Evolutionary conservation across 495 filamentous ascomycete genomes (phyloP).

Genomic region (Neurospora sp.): DNA sequence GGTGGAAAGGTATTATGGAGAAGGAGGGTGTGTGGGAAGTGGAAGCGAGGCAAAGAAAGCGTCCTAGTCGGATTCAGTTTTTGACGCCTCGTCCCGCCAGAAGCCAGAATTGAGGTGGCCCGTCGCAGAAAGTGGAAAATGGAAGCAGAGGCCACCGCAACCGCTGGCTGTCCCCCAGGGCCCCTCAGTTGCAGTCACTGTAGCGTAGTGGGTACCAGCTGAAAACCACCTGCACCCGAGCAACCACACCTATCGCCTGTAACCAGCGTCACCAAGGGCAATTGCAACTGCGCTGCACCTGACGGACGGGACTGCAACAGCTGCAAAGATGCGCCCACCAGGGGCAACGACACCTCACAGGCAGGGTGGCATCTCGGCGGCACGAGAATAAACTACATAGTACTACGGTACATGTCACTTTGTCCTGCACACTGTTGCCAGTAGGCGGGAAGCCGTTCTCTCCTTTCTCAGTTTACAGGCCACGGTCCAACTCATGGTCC

Average conservation of each 20-base stretch:
- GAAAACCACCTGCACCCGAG: neutral
- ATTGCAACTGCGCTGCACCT: neutral
- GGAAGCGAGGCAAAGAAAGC: constrained; percentile 14
- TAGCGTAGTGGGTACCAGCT: neutral
- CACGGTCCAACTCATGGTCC: neutral
- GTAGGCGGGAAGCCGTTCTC: neutral
- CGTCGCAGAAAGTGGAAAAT: constrained; percentile 12
- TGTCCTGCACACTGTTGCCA: neutral
- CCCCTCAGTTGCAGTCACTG: neutral
- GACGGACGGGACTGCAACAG: neutral
- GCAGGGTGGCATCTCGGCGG: neutral
- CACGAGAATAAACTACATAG: neutral
- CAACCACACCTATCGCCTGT: neutral
- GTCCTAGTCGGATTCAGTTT: constrained; percentile 15
- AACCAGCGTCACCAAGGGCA: neutral
- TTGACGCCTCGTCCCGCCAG: constrained; percentile 15
- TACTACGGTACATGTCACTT: neutral
- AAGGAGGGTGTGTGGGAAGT: constrained; percentile 12
- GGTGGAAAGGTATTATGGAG: constrained; percentile 12
- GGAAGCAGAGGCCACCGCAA: constrained; percentile 14
- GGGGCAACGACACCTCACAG: neutral
- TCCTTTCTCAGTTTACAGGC: neutral
- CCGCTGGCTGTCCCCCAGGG: neutral
- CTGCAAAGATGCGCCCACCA: neutral
- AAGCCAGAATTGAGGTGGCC: constrained; percentile 15